Conservation (phyloP, 352 stramenopile species). For the Thraustochytrium striatum region DNA sequence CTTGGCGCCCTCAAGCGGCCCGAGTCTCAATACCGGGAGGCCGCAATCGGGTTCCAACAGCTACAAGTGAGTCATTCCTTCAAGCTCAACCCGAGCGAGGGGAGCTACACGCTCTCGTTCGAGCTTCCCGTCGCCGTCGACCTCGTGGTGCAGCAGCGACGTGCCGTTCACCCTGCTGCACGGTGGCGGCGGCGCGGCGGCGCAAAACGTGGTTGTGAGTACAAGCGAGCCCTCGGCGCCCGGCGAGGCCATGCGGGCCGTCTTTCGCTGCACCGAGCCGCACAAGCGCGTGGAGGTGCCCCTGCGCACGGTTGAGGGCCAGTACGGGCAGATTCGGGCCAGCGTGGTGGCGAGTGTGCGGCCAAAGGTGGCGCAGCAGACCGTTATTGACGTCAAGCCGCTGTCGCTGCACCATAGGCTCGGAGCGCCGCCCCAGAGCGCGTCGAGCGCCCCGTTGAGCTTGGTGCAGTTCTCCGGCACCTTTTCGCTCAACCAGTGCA, state of each 20-base stretch:
- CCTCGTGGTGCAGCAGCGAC: slow-evolving; percentile 65
- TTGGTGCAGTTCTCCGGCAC: slow-evolving; percentile 51
- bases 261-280: slow-evolving; percentile 70
- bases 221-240: neutral
- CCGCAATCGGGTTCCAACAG: slow-evolving; percentile 59
- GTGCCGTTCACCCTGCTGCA: slow-evolving; percentile 71
- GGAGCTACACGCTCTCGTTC: slow-evolving; percentile 68
- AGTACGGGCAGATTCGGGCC: slow-evolving; percentile 70
- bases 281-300: slow-evolving; percentile 72
- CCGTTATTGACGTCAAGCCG: slow-evolving; percentile 72
- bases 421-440: neutral
- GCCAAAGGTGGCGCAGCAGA: slow-evolving; percentile 64
- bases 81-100: slow-evolving; percentile 65
- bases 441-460: slow-evolving; percentile 5
- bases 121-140: slow-evolving; percentile 73
- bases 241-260: slow-evolving; percentile 67
- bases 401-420: slow-evolving; percentile 73
- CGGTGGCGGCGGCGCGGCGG: neutral
- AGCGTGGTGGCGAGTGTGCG: slow-evolving; percentile 66
- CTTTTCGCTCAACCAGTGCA: slow-evolving; percentile 74
- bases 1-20: neutral
- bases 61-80: slow-evolving; percentile 72
- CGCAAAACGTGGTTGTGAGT: slow-evolving; percentile 33
- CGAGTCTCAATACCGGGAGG: neutral
- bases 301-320: slow-evolving; percentile 73